phyloP scores from a whole-genome alignment of 306 rosid species.

The Medicago ruthenica region DNA sequence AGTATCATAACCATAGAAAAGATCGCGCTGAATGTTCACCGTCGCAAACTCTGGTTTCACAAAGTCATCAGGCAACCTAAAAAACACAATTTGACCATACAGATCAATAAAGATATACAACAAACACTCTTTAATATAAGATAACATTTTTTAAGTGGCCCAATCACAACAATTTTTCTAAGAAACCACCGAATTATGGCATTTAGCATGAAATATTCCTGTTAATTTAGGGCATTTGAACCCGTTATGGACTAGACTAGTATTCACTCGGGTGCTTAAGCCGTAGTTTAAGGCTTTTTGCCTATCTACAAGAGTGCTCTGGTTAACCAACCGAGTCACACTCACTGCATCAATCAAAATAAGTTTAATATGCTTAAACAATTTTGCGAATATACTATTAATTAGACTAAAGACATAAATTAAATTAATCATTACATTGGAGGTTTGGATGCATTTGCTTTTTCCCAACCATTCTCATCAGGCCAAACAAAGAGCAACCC shows the following conservation, averaged over 20 bases:
- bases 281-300: background rate
- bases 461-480: conserved; percentile 95
- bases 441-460: conserved; percentile 78
- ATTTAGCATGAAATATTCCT: background rate
- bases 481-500: conserved; percentile 99
- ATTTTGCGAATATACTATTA: conserved; percentile 6
- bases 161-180: background rate
- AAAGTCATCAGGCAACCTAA: conserved; percentile 92
- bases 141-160: background rate
- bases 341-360: background rate
- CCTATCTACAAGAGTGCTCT: background rate
- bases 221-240: background rate
- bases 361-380: conserved; percentile 36
- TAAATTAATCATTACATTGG: conserved; percentile 62
- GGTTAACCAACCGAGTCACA: background rate
- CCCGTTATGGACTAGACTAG: background rate
- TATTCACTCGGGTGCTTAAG: background rate
- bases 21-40: conserved; percentile 98
- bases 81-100: conserved; percentile 28
- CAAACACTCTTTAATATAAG: conserved; percentile 4
- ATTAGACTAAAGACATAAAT: conserved; percentile 12
- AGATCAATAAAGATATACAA: conserved; percentile 20
- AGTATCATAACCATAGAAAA: conserved; percentile 94
- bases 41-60: conserved; percentile 86
- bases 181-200: background rate